These are phyloP conservation scores for Candida tetrigidarum DNA, from an alignment of 1,139 yeast species.

Conservation along the genomic window DNA sequence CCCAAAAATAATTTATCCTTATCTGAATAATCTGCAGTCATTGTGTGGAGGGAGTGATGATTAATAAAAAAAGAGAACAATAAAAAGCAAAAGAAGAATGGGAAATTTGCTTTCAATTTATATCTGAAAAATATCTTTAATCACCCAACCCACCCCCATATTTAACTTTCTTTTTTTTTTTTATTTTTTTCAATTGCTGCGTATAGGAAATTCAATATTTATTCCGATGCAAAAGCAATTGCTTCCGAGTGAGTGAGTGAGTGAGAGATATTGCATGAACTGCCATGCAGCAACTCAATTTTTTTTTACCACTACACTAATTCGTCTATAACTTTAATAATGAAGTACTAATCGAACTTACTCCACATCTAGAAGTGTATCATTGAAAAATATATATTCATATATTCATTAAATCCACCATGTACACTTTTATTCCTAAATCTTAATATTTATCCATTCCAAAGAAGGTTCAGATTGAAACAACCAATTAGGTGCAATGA, in stretches of 20 bases:
- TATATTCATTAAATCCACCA: not conserved
- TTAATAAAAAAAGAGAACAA: not conserved
- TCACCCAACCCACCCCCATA: constrained; percentile 1
- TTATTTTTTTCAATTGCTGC: constrained; percentile 1
- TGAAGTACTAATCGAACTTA: too few species aligned
- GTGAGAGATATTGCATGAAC: too few species aligned
- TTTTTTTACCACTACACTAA: too few species aligned
- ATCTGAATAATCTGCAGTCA: constrained; percentile 17
- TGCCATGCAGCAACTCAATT: not conserved
- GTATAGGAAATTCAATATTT: not conserved
- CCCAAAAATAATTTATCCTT: constrained; percentile 57
- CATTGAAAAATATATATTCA: too few species aligned
- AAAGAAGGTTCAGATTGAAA: constrained; percentile 16
- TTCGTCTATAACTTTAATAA: too few species aligned
- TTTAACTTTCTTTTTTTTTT: too few species aligned
- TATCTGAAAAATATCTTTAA: not conserved
- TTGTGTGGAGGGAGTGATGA: not conserved
- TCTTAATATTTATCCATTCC: constrained; percentile 18
- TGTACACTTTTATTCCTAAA: not conserved
- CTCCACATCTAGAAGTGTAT: too few species aligned
- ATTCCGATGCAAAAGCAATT: constrained; percentile 4
- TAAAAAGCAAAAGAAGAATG: not conserved
- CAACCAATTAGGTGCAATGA: constrained; percentile 19
- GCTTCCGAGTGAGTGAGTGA: not conserved
- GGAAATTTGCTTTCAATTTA: not conserved